Evolutionary conservation across 2,329 filamentous ascomycete genomes (phyloP).

Genomic region (Hymenoscyphus linearis): DNA sequence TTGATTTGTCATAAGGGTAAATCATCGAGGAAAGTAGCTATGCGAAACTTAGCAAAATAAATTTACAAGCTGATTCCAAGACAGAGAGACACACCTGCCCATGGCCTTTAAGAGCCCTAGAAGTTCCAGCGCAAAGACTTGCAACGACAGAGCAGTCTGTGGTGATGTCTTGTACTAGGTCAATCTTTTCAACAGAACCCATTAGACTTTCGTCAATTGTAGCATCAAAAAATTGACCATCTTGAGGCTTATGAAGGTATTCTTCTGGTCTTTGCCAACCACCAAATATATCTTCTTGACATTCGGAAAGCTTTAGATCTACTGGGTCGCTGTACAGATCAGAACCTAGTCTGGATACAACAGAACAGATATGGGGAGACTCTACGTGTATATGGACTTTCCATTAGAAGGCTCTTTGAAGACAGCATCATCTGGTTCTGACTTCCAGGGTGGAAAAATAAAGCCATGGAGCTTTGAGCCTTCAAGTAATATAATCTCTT

Average conservation of each 20-base stretch:
- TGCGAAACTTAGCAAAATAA: not conserved
- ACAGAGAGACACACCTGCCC: constrained; percentile 48
- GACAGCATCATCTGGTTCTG: constrained; percentile 51
- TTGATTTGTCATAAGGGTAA: constrained; percentile 64
- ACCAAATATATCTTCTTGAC: constrained; percentile 70
- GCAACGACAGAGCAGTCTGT: constrained; percentile 97
- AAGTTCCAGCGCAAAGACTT: constrained; percentile 78
- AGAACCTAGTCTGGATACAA: constrained; percentile 14
- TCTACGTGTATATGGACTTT: constrained; percentile 54
- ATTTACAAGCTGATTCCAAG: not conserved
- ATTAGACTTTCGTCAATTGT: constrained; percentile 44
- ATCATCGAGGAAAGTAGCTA: constrained; percentile 68
- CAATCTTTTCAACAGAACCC: constrained; percentile 54
- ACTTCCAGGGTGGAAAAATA: constrained; percentile 81
- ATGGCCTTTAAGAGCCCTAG: constrained; percentile 63
- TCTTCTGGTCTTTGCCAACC: constrained; percentile 77
- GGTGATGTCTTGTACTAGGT: constrained; percentile 91
- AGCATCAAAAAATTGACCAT: not conserved
- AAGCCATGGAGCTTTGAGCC: constrained; percentile 77
- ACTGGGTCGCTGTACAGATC: constrained; percentile 56
- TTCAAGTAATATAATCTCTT: constrained; percentile 71
- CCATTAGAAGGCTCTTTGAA: constrained; percentile 53
- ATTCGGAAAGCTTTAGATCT: constrained; percentile 65
- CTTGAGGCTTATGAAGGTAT: constrained; percentile 40
- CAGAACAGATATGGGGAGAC: constrained; percentile 27